Conservation (phyloP, 1,139 yeast genomes). For the Suhomyces wounanorum region DNA sequence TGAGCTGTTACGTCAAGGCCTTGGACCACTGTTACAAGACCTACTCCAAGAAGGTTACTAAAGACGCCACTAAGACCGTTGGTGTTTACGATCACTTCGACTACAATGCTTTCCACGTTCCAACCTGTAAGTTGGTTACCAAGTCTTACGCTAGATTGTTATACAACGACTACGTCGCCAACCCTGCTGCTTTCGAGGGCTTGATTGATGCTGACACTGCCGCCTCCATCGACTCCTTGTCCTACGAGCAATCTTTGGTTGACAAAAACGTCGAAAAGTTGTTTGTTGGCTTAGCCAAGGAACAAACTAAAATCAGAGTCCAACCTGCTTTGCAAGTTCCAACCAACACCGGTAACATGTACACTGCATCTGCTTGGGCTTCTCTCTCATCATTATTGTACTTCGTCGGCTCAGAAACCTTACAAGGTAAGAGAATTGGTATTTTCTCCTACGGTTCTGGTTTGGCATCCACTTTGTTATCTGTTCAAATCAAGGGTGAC, state of each 20-base stretch:
- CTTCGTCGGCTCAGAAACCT: slow-evolving; percentile 69
- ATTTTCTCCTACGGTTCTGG: slow-evolving; percentile 98
- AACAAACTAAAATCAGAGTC: slow-evolving; percentile 66
- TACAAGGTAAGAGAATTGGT: slow-evolving; percentile 85
- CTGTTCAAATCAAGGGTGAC: slow-evolving; percentile 81
- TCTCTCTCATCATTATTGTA: slow-evolving; percentile 80
- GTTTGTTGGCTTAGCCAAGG: slow-evolving; percentile 80
- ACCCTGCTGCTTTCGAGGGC: slow-evolving; percentile 62
- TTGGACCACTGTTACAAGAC: slow-evolving; percentile 82
- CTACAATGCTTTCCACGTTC: slow-evolving; percentile 97
- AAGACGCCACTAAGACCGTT: slow-evolving; percentile 55
- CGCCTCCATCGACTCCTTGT: slow-evolving; percentile 52
- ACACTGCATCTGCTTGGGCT: slow-evolving; percentile 93
- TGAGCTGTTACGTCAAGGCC: slow-evolving; percentile 92
- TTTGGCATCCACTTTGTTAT: slow-evolving; percentile 86
- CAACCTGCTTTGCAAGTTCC: slow-evolving; percentile 83
- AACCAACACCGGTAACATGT: slow-evolving; percentile 98
- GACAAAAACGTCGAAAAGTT: slow-evolving; percentile 85
- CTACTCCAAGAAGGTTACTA: slow-evolving; percentile 79
- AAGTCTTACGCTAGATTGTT: slow-evolving; percentile 92
- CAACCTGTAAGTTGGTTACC: slow-evolving; percentile 92
- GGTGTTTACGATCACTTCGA: slow-evolving; percentile 77
- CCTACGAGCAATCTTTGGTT: slow-evolving; percentile 76
- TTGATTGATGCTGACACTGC: slow-evolving; percentile 56
- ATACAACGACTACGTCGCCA: slow-evolving; percentile 80